Evolutionary conservation across 1,284 basidiomycete species (phyloP).

Genomic region (Apiotrichum brassicae): DNA sequence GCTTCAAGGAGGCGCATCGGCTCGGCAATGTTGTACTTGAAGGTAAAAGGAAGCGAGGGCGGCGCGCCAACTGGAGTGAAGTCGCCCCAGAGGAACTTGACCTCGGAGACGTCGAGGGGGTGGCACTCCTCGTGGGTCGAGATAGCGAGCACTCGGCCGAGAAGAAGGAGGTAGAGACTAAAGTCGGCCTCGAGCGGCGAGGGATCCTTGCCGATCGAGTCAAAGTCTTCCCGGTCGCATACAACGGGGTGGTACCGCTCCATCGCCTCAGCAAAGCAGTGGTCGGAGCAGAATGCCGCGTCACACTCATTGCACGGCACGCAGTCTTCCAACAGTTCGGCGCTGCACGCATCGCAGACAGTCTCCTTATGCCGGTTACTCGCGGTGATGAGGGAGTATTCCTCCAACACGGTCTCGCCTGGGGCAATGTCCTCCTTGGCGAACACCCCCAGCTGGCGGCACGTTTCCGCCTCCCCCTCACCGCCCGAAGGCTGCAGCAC

Average conservation of each 20-base stretch:
- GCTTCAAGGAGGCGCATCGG: slow-evolving; percentile 13
- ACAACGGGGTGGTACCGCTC: slow-evolving; percentile 17
- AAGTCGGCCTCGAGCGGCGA: slow-evolving; percentile 7
- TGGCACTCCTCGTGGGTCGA: slow-evolving; percentile 5
- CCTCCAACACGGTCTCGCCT: slow-evolving; percentile 12
- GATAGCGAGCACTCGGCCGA: slow-evolving; percentile 13
- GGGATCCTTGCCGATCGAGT: slow-evolving; percentile 15
- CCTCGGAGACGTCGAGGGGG: slow-evolving; percentile 14
- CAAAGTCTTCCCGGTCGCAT: slow-evolving; percentile 8
- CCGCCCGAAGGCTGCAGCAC: background rate
- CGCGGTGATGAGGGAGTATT: slow-evolving; percentile 15
- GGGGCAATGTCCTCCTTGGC: slow-evolving; percentile 15
- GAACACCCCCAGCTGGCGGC: slow-evolving; percentile 15
- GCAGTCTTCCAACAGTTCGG: slow-evolving; percentile 6
- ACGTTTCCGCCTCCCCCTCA: slow-evolving; percentile 1
- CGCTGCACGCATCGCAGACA: slow-evolving; percentile 15
- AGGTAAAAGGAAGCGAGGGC: slow-evolving; percentile 9
- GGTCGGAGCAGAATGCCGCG: slow-evolving; percentile 11
- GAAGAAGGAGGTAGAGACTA: slow-evolving; percentile 11
- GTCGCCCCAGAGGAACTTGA: slow-evolving; percentile 18
- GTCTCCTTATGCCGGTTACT: slow-evolving; percentile 11
- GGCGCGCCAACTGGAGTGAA: slow-evolving; percentile 1
- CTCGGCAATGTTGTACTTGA: slow-evolving; percentile 15
- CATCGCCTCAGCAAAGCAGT: slow-evolving; percentile 5
- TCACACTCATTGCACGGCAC: slow-evolving; percentile 13